Conservation (phyloP, 2,329 filamentous ascomycete species). For the Cercospora zeae-maydis region DNA sequence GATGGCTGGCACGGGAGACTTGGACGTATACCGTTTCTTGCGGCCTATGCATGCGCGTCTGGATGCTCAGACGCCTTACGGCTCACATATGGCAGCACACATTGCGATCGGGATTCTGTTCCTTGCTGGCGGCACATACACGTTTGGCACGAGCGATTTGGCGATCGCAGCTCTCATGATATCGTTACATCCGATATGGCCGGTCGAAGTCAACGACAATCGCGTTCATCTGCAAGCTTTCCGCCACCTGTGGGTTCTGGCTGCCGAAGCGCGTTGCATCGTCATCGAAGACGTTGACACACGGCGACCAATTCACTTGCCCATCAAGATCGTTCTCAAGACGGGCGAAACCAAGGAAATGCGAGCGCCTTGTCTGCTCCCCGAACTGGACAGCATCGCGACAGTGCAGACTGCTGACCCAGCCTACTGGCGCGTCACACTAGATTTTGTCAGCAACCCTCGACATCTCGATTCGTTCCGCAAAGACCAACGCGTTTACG, state of each 20-base stretch:
- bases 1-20: conserved; percentile 93
- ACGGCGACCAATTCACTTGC: conserved; percentile 65
- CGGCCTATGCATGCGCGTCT: conserved; percentile 84
- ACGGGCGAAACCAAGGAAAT: conserved; percentile 33
- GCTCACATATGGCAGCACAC: conserved; percentile 88
- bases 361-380: conserved; percentile 57
- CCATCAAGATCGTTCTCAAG: conserved; percentile 29
- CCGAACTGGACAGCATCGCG: conserved; percentile 62
- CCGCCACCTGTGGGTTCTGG: conserved; percentile 94
- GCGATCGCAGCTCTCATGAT: conserved; percentile 82
- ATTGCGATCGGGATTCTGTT: conserved; percentile 89
- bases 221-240: conserved; percentile 93
- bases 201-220: conserved; percentile 85
- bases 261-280: conserved; percentile 83
- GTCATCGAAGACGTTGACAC: conserved; percentile 84
- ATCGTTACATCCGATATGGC: conserved; percentile 92
- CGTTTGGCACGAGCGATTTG: conserved; percentile 82
- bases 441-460: conserved; percentile 67
- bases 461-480: conserved; percentile 62
- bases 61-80: conserved; percentile 80
- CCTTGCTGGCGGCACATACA: conserved; percentile 86
- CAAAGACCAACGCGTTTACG: conserved; percentile 67
- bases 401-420: conserved; percentile 61
- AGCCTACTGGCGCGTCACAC: conserved; percentile 74
- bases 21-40: conserved; percentile 77